Base-by-base conservation (phyloP, 2,329 filamentous ascomycete species). In the Metarhizium sp. region DNA sequence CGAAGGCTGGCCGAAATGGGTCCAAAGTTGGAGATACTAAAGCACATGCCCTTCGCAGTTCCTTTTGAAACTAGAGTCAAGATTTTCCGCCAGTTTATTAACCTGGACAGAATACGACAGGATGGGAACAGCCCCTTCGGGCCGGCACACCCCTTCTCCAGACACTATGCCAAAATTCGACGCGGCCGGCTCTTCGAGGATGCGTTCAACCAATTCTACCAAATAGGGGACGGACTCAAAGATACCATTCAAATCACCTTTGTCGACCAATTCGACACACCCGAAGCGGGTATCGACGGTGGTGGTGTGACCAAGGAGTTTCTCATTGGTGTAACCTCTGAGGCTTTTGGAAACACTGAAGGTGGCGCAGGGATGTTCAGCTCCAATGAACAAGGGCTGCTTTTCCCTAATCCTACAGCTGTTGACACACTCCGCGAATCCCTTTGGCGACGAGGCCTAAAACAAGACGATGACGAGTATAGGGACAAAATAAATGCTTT, bases 271-370 rank as follows among this genome's bases (percentile, higher is more conserved):
- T 99, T 95, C 62, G 88, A 88, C 58, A 82, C 86, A 1, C 78
- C 83, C 7, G 94, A 99, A 71, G 92, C 92, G 13, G 94, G 94
- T 10, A 97, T 99, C 55, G 94, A 99, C 66, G 94, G 94, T 0
- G 94, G 94, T 8, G 94, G 94, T 59, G 94, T 99, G 8, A 96
- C 92, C 2, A 99, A 99, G 63, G 94, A 99, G 65, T 99, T 99
- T 59, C 77, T 99, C 13, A 96, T 86, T 1, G 94, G 88, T 59
- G 83, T 96, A 51, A 95, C 90, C 1, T 85, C 80, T 20, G 88
- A 96, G 68, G 91, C 91, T 0, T 95, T 97, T 66, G 80, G 79
- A 2, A 73, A 75, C 20, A 73, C 75, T 2, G 73, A 80, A 16
- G 57, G 57, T 13, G 59, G 59, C 3, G 50, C 61, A 1, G 77